phyloP scores from a whole-genome alignment of 2,329 filamentous ascomycete genomes.

The Aurifilum marmelostoma region DNA sequence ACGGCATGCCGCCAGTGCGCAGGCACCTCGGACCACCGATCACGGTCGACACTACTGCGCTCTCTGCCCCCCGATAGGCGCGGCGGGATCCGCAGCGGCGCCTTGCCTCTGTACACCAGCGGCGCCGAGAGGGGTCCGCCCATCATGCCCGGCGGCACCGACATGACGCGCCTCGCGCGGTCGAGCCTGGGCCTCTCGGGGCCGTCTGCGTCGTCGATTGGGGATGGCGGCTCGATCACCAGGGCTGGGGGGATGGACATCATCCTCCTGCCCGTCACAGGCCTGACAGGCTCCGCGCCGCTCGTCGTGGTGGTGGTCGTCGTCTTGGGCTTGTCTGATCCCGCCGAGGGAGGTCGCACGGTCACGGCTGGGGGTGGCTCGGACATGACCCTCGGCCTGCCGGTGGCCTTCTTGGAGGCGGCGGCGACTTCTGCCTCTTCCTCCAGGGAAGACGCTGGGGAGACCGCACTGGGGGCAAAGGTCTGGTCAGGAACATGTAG shows the following conservation, averaged over 20 bases:
- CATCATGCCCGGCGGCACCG: constrained; percentile 4
- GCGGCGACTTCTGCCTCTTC: constrained; percentile 4
- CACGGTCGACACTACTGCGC: not conserved
- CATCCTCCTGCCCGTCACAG: not conserved
- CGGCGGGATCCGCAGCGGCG: constrained; percentile 6
- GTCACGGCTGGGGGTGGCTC: constrained; percentile 9
- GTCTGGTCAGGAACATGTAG: constrained; percentile 7
- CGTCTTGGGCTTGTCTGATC: constrained; percentile 1
- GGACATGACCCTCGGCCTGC: constrained; percentile 3
- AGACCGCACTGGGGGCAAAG: constrained; percentile 1
- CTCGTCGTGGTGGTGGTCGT: not conserved
- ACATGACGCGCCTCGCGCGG: constrained; percentile 5
- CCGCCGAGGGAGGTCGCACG: constrained; percentile 6
- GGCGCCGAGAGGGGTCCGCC: not conserved
- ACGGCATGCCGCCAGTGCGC: constrained; percentile 14
- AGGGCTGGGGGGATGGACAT: constrained; percentile 6
- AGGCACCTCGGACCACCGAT: constrained; percentile 15
- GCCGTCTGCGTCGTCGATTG: not conserved
- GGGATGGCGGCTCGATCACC: constrained; percentile 7
- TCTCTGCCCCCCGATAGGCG: constrained; percentile 2
- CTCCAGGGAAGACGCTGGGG: constrained; percentile 11
- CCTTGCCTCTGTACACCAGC: not conserved
- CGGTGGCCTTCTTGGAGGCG: constrained; percentile 4
- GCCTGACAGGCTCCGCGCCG: not conserved
- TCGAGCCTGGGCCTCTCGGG: not conserved